Evolutionary conservation across 2,329 filamentous ascomycete species (phyloP).

Genomic region (Hypoxylon sp.): DNA sequence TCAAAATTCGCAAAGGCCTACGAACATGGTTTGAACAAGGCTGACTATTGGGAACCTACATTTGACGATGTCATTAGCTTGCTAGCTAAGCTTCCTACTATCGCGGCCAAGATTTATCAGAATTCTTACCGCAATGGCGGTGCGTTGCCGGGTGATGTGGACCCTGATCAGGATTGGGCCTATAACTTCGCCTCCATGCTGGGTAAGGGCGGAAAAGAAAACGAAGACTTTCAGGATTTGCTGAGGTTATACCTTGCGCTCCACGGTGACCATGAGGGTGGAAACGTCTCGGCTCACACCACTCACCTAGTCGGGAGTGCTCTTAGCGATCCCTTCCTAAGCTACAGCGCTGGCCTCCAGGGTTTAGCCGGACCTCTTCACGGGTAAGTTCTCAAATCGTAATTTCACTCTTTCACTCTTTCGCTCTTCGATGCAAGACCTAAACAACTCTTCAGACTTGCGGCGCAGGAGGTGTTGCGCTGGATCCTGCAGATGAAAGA

Average conservation of each 20-base stretch:
- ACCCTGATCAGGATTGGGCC: slow-evolving; percentile 92
- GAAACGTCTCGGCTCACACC: slow-evolving; percentile 95
- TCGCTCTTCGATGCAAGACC: slow-evolving; percentile 11
- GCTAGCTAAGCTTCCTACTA: slow-evolving; percentile 94
- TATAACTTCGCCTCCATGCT: slow-evolving; percentile 99
- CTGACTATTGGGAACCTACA: slow-evolving; percentile 98
- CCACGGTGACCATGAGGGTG: slow-evolving; percentile 97
- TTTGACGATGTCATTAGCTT: slow-evolving; percentile 96
- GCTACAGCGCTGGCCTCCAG: slow-evolving; percentile 95
- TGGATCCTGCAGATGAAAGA: slow-evolving; percentile 98
- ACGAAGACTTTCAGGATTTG: slow-evolving; percentile 96
- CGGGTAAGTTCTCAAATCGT: slow-evolving; percentile 66
- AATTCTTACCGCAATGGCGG: slow-evolving; percentile 84
- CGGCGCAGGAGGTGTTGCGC: slow-evolving; percentile 95
- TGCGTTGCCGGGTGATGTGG: slow-evolving; percentile 81
- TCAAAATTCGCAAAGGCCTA: slow-evolving; percentile 95
- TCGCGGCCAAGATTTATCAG: slow-evolving; percentile 98
- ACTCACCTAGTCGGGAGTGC: slow-evolving; percentile 97
- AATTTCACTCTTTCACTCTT: neutral
- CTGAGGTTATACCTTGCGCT: slow-evolving; percentile 94
- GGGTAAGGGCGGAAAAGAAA: slow-evolving; percentile 87
- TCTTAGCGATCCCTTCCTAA: slow-evolving; percentile 93
- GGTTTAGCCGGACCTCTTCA: slow-evolving; percentile 95
- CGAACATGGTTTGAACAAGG: slow-evolving; percentile 90
- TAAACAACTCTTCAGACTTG: slow-evolving; percentile 70